Base-by-base conservation (phyloP, 305 asterid species). In the Fraxinus latifolia region DNA sequence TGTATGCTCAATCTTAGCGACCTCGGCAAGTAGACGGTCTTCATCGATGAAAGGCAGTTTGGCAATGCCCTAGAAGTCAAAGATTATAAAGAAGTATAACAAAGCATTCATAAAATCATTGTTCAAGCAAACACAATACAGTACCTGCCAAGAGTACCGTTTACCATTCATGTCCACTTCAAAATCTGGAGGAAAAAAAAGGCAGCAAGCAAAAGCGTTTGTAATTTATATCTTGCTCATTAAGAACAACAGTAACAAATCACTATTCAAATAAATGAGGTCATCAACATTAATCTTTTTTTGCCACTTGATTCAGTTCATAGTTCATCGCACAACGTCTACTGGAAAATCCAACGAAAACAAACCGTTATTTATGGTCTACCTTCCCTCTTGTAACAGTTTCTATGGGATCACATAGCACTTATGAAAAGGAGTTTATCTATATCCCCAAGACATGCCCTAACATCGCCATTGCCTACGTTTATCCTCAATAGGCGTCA, bases 141-240 rank as follows among this genome's bases (percentile, higher is more conserved):
- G 31, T 77, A 89, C 99, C 98, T 93, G 97, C 99, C 99, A 96
- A 55, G 99, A 88, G 91, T 70, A 96, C 86, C 99, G 89, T 84
- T 96, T 94, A 12, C 99, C 99, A 47, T 93, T 94, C 99, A 94
- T 96, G 90, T 96, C 99, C 75, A 96, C 95, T 87, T 93, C 99
- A 70, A 96, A 96, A 88, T 96, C 99, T 94, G 90, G 68, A 50
- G 62, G 23, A 47, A 81, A 79, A 31, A 81, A 85, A 88, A 79
- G 14, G 76, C 33, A 80, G 14, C 9, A 76, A 11, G 44, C 29
- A 50, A 82, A 36, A 76, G 68, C 21, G 36, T 33, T 78, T 79
- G 67, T 72, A 77, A 75, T 34, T 32, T 17, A 47, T 72, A 84
- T 19, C 71, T 60, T 62, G 76, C 44, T 77, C 78, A 77, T 2